Evolutionary conservation across 768 basidiomycete species (phyloP).

Genomic region (Pholiota conissans): DNA sequence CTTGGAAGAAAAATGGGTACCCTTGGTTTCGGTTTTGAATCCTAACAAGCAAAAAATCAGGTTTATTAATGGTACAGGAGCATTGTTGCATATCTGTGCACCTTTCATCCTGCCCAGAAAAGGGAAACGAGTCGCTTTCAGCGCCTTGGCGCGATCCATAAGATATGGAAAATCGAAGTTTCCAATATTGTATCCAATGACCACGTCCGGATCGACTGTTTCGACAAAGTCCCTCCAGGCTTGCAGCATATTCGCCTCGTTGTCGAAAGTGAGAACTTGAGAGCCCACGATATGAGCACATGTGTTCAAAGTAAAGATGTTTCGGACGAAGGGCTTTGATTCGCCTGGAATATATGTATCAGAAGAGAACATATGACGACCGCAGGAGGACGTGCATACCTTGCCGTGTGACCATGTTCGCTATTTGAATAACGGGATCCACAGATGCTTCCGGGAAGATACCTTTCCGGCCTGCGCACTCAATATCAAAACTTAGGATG

Average conservation of each 20-base stretch:
- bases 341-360: constrained; percentile 59
- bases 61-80: constrained; percentile 10
- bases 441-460: constrained; percentile 90
- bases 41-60: constrained; percentile 44
- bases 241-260: constrained; percentile 73
- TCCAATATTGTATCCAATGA: constrained; percentile 95
- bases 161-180: constrained; percentile 97
- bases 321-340: constrained; percentile 89
- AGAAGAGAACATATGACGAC: neutral
- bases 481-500: constrained; percentile 97
- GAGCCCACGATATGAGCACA: constrained; percentile 98
- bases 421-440: constrained; percentile 98
- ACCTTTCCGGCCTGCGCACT: constrained; percentile 97
- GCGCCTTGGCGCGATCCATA: constrained; percentile 84
- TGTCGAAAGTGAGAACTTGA: constrained; percentile 82
- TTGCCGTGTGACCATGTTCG: constrained; percentile 98
- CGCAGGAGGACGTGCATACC: constrained; percentile 44
- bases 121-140: constrained; percentile 70
- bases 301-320: constrained; percentile 92
- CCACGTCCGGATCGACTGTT: constrained; percentile 89
- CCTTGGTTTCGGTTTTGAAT: constrained; percentile 77
- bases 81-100: constrained; percentile 27
- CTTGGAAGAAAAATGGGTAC: constrained; percentile 96
- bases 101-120: constrained; percentile 77
- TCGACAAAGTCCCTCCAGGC: constrained; percentile 91